Conservation (phyloP, 139 green algal species). For the Picochlorum sp. region DNA sequence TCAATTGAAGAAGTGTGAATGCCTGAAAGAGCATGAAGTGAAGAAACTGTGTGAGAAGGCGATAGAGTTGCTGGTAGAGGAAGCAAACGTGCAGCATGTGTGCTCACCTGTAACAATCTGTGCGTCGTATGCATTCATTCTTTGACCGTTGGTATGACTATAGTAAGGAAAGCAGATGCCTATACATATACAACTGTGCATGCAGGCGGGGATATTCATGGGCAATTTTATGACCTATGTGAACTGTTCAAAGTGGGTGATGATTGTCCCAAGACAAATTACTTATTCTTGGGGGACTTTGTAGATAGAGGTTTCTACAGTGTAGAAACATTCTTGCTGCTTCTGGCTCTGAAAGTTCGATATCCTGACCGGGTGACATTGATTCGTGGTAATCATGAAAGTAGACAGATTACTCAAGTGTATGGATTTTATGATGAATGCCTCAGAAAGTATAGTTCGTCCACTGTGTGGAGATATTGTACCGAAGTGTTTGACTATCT, state of each 20-base stretch:
- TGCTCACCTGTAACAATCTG: slow-evolving; percentile 93
- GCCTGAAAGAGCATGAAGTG: slow-evolving; percentile 85
- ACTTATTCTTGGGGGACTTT: slow-evolving; percentile 99
- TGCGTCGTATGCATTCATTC: slow-evolving; percentile 10
- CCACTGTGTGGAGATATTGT: slow-evolving; percentile 97
- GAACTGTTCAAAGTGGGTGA: slow-evolving; percentile 97
- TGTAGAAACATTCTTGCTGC: slow-evolving; percentile 95
- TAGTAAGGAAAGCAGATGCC: too few relatives aligned
- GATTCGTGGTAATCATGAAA: slow-evolving; percentile 97
- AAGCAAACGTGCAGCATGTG: slow-evolving; percentile 95
- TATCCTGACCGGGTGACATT: slow-evolving; percentile 93
- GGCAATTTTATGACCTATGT: slow-evolving; percentile 93
- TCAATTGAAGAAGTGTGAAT: slow-evolving; percentile 83
- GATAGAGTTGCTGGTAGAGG: slow-evolving; percentile 91
- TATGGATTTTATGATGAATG: slow-evolving; percentile 99
- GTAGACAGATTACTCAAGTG: slow-evolving; percentile 96
- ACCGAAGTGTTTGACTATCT: slow-evolving; percentile 99
- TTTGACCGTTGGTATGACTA: not conserved
- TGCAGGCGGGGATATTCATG: slow-evolving; percentile 92
- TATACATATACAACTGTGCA: not conserved
- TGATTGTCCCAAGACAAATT: slow-evolving; percentile 92
- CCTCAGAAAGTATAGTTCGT: slow-evolving; percentile 93
- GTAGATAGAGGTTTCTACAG: slow-evolving; percentile 97
- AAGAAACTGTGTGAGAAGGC: slow-evolving; percentile 89
- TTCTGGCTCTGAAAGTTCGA: slow-evolving; percentile 94